These are phyloP conservation scores for Leccinum arenicola DNA, from an alignment of 768 basidiomycete genomes.

Conservation along the genomic window DNA sequence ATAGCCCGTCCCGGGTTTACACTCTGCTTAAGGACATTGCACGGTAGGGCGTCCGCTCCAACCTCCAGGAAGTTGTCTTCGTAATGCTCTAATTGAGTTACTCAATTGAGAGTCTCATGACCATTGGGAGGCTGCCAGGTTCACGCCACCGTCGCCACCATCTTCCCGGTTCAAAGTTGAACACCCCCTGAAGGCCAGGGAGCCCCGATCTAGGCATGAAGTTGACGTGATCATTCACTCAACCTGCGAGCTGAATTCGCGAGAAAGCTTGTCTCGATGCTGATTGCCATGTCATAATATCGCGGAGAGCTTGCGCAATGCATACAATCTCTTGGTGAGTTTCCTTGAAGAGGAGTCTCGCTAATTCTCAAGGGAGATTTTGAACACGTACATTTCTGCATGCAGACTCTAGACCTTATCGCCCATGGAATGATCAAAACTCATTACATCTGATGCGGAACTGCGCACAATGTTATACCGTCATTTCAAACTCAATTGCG, in stretches of 20 bases:
- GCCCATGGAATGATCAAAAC: not conserved
- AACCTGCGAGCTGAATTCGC: not conserved
- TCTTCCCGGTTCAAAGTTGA: conserved; percentile 14
- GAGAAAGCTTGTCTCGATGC: not conserved
- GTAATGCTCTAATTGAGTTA: not conserved
- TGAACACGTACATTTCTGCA: not conserved
- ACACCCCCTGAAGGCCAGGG: not conserved
- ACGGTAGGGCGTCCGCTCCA: not conserved
- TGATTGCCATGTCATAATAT: conserved; percentile 4
- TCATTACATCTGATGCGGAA: not conserved
- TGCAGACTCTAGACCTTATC: not conserved
- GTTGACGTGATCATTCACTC: not conserved
- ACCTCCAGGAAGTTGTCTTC: not conserved
- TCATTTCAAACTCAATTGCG: not conserved
- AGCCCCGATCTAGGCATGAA: too few relatives aligned
- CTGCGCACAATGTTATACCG: too few relatives aligned
- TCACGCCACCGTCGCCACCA: not conserved
- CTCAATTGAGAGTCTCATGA: not conserved
- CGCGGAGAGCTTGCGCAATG: not conserved
- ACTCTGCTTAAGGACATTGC: not conserved
- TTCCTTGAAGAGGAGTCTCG: not conserved
- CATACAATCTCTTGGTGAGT: not conserved
- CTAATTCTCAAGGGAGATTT: not conserved
- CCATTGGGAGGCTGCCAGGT: not conserved
- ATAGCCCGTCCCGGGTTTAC: not conserved